A percentile compares a stretch with the other conserved stretches of the same genome.
Evolutionary conservation across 2,329 filamentous ascomycete species (phyloP).

Genomic region (Purpureocillium lavendulum): DNA sequence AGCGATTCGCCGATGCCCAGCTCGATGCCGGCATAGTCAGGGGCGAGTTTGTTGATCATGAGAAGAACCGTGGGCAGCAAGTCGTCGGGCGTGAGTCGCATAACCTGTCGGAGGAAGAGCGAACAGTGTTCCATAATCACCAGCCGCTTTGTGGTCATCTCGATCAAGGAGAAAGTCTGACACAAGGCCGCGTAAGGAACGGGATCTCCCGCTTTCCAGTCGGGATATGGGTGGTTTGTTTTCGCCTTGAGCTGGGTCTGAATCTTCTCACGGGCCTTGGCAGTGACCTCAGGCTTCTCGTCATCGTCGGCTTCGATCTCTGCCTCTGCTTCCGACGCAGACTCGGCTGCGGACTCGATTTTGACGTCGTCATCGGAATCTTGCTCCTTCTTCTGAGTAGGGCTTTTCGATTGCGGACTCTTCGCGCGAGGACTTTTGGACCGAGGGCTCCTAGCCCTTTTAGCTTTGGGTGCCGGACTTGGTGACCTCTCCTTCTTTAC

Average conservation of each 20-base stretch:
- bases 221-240: conserved; percentile 77
- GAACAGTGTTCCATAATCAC: conserved; percentile 85
- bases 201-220: conserved; percentile 83
- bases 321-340: conserved; percentile 34
- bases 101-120: conserved; percentile 86
- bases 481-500: conserved; percentile 11
- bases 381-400: conserved; percentile 6
- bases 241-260: conserved; percentile 65
- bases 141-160: conserved; percentile 87
- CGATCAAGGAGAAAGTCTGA: conserved; percentile 87
- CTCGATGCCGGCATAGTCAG: conserved; percentile 93
- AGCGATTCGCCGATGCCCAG: conserved; percentile 96
- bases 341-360: conserved; percentile 18
- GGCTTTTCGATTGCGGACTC: background rate
- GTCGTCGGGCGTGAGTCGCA: conserved; percentile 81
- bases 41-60: conserved; percentile 97
- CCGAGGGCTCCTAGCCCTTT: background rate
- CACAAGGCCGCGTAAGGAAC: conserved; percentile 94
- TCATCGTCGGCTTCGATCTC: conserved; percentile 45
- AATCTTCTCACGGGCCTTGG: conserved; percentile 71
- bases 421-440: background rate
- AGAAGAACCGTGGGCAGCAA: conserved; percentile 81
- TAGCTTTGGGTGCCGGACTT: conserved; percentile 13
- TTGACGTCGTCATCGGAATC: conserved; percentile 1
- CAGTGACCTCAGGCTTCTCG: conserved; percentile 61